Evolutionary conservation across 371 early-diverging fungal genomes (phyloP).

Genomic region (Circinella minor): DNA sequence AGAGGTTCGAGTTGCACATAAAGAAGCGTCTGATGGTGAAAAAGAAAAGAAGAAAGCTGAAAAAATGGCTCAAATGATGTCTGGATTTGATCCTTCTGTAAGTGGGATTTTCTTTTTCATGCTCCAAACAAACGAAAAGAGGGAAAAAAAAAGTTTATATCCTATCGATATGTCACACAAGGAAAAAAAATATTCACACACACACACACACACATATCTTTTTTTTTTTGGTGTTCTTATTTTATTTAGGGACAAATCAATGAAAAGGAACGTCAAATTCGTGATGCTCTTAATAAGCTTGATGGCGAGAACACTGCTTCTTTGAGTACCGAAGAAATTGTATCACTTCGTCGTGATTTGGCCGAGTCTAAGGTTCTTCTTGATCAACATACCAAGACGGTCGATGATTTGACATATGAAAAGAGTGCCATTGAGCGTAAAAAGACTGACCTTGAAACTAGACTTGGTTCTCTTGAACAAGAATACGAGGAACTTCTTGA

Average conservation of each 20-base stretch:
- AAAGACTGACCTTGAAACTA: conserved; percentile 77
- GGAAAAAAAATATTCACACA: too few species aligned
- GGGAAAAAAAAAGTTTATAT: too few species aligned
- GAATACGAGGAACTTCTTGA: conserved; percentile 96
- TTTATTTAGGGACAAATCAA: conserved; percentile 58
- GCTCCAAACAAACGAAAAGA: too few species aligned
- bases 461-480: conserved; percentile 72
- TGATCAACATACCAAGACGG: conserved; percentile 71
- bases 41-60: conserved; percentile 83
- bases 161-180: too few species aligned
- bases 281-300: conserved; percentile 72
- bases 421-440: conserved; percentile 66
- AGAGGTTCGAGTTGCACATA: conserved; percentile 42
- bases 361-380: conserved; percentile 72
- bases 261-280: conserved; percentile 79
- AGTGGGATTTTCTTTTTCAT: too few species aligned
- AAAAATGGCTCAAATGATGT: conserved; percentile 89
- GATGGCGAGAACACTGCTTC: conserved; percentile 40
- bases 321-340: conserved; percentile 63
- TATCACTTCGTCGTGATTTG: conserved; percentile 77
- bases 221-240: not conserved
- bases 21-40: conserved; percentile 59
- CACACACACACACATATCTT: too few species aligned
- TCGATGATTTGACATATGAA: conserved; percentile 66
- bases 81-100: conserved; percentile 81